Percentiles rank a stretch among this genome's conserved stretches.
phyloP scores from a whole-genome alignment of 768 basidiomycete species.

The Amanita rimosa region DNA sequence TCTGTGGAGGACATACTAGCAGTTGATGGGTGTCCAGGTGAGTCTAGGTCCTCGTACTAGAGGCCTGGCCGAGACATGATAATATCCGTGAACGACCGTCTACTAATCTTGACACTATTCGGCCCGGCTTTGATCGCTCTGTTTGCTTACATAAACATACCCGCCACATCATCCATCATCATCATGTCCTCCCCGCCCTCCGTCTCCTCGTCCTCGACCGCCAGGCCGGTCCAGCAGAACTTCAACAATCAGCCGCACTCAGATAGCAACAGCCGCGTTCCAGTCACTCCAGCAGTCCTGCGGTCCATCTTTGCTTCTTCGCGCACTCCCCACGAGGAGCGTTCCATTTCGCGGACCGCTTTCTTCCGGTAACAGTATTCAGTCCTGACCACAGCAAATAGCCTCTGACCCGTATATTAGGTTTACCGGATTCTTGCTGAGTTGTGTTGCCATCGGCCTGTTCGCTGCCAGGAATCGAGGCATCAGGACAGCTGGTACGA shows the following conservation, averaged over 20 bases:
- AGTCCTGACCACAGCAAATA: neutral
- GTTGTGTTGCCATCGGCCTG: slow-evolving; percentile 71
- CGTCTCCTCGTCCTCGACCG: slow-evolving; percentile 36
- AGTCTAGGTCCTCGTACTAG: slow-evolving; percentile 16
- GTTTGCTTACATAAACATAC: no score
- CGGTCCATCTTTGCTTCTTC: slow-evolving; percentile 83
- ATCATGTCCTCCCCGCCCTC: slow-evolving; percentile 39
- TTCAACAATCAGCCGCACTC: slow-evolving; percentile 27
- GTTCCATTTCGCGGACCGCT: slow-evolving; percentile 73
- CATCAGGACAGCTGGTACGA: slow-evolving; percentile 50
- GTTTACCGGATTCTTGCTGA: slow-evolving; percentile 74
- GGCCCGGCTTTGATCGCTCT: no score
- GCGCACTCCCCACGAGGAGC: slow-evolving; percentile 69
- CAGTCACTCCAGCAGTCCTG: slow-evolving; percentile 73
- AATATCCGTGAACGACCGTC: no score
- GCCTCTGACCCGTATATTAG: slow-evolving; percentile 22
- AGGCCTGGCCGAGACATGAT: slow-evolving; percentile 10
- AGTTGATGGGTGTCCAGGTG: slow-evolving; percentile 13
- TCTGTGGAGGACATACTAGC: slow-evolving; percentile 5
- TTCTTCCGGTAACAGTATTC: slow-evolving; percentile 59
- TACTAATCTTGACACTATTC: no score
- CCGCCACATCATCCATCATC: no score
- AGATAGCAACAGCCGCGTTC: slow-evolving; percentile 50
- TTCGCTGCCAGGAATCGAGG: slow-evolving; percentile 63
- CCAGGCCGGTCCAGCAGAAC: slow-evolving; percentile 22